Conservation (phyloP, 73 alveolate genomes). For the Uronychia binucleata region DNA sequence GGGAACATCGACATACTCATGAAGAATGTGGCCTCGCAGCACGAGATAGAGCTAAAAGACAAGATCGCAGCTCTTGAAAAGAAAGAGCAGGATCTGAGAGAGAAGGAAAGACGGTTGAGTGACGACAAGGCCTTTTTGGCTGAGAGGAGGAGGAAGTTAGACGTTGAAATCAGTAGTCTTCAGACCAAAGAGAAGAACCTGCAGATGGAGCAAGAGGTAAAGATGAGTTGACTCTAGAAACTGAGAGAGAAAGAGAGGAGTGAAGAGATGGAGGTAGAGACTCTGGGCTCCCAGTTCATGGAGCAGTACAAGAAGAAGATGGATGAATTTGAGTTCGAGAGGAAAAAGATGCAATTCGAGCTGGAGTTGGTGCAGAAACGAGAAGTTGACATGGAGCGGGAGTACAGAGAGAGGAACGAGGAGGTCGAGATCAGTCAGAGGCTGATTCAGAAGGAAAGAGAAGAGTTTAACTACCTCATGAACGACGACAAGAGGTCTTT, state of each 20-base stretch:
- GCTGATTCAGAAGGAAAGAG: slow-evolving; percentile 18
- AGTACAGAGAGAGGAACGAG: background rate
- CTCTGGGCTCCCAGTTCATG: background rate
- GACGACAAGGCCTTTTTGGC: background rate
- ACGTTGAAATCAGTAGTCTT: background rate
- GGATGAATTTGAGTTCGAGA: slow-evolving; percentile 19
- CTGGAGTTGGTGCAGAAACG: background rate
- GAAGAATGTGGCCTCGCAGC: slow-evolving; percentile 7
- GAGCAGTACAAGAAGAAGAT: slow-evolving; percentile 7
- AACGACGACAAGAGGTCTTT: background rate
- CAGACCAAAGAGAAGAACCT: background rate
- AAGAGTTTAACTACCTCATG: background rate
- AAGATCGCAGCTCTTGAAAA: slow-evolving; percentile 1
- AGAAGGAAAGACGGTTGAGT: background rate
- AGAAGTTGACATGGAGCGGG: slow-evolving; percentile 13
- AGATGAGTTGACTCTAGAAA: no score
- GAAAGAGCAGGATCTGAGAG: slow-evolving; percentile 12
- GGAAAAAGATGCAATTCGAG: slow-evolving; percentile 12
- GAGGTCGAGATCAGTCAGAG: background rate
- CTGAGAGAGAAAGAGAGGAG: background rate
- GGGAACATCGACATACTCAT: slow-evolving; percentile 13
- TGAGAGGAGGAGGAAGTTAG: background rate
- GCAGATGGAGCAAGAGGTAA: background rate
- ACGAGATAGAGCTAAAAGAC: slow-evolving; percentile 3
- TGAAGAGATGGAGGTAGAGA: slow-evolving; percentile 8